Percentiles rank a stretch among this genome's conserved stretches.
phyloP scores from a whole-genome alignment of 805 yeast species.

The Sungouiella blattae region DNA sequence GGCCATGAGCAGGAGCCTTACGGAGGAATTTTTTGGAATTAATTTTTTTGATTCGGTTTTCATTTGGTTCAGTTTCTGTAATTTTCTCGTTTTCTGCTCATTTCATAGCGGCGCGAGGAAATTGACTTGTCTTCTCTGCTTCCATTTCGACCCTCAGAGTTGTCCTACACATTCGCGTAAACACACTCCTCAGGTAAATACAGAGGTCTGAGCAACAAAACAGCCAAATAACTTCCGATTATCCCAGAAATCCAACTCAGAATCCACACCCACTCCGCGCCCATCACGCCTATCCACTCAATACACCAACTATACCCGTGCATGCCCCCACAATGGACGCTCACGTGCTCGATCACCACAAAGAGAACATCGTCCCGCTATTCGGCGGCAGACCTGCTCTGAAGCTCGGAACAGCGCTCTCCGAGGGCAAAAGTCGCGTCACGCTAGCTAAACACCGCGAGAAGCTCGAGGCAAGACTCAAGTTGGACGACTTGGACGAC shows the following conservation, averaged over 20 bases:
- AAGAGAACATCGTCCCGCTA: constrained; percentile 72
- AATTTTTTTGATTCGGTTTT: too few species aligned
- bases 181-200: too few species aligned
- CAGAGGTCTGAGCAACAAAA: too few species aligned
- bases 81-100: too few species aligned
- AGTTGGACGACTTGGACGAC: constrained; percentile 65
- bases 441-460: constrained; percentile 27
- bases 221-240: too few species aligned
- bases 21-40: too few species aligned
- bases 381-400: constrained; percentile 66
- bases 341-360: constrained; percentile 42
- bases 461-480: constrained; percentile 23
- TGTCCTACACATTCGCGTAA: too few species aligned
- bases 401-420: constrained; percentile 46
- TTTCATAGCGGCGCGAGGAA: too few species aligned
- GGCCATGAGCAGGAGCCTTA: too few species aligned
- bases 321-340: constrained; percentile 13
- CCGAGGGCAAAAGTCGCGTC: constrained; percentile 3
- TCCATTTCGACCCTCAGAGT: too few species aligned
- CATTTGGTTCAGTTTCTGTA: too few species aligned
- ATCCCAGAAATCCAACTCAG: not conserved
- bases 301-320: not conserved
- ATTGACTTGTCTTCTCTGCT: too few species aligned
- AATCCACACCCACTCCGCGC: not conserved
- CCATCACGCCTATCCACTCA: not conserved